phyloP scores from a whole-genome alignment of 768 basidiomycete genomes.

The Kwoniella shandongensis region DNA sequence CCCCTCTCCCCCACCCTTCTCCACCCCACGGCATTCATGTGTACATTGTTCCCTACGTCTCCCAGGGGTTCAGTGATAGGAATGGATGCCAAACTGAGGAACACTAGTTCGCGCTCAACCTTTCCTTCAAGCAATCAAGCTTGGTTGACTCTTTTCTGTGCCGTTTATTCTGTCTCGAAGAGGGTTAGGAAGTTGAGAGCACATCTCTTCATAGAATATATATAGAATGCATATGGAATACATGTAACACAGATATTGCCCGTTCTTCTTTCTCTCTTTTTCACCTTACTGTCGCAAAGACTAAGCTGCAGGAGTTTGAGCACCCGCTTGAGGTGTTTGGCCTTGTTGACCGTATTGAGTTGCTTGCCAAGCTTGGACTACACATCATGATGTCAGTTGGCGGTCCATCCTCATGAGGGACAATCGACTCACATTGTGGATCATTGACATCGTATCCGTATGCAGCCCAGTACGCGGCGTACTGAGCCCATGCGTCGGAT shows the following conservation, averaged over 20 bases:
- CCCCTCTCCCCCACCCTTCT: not conserved
- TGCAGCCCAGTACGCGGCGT: conserved; percentile 51
- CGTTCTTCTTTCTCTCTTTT: not conserved
- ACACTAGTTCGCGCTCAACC: conserved; percentile 29
- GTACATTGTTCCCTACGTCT: conserved; percentile 38
- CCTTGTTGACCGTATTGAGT: conserved; percentile 44
- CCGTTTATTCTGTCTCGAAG: not conserved
- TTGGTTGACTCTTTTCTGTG: conserved; percentile 1
- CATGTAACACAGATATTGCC: not conserved
- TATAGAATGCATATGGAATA: too few species aligned
- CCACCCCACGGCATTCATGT: conserved; percentile 20
- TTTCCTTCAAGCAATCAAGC: not conserved
- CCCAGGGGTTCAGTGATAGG: conserved; percentile 42
- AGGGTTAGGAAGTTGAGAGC: conserved; percentile 1
- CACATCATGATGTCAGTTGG: not conserved
- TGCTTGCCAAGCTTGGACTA: conserved; percentile 52
- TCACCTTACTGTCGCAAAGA: not conserved
- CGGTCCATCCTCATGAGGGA: too few species aligned
- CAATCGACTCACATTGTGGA: conserved; percentile 44
- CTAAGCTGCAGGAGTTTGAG: conserved; percentile 14
- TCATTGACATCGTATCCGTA: conserved; percentile 53
- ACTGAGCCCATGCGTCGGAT: conserved; percentile 44
- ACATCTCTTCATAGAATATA: not conserved
- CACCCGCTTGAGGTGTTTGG: conserved; percentile 23
- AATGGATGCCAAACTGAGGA: conserved; percentile 45